A percentile compares a stretch with the other conserved stretches of the same genome.
These are phyloP conservation scores for Pleoardoris graminearum DNA, from an alignment of 2,329 filamentous ascomycete species.

Conservation along the genomic window DNA sequence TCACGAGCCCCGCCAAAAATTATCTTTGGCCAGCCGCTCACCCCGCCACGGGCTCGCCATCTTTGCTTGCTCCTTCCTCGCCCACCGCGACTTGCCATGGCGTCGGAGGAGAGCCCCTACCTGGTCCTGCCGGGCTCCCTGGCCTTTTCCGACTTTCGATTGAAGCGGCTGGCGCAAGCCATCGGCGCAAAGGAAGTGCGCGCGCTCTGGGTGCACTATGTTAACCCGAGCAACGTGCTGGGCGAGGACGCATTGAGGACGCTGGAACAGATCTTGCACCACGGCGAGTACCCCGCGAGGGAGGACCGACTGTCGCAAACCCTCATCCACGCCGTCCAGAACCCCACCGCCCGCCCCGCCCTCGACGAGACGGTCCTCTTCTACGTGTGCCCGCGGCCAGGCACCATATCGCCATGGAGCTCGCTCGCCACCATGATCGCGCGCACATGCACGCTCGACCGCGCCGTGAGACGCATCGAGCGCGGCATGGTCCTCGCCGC, in stretches of 20 bases:
- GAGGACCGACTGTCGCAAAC: constrained; percentile 50
- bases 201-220: constrained; percentile 57
- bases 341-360: constrained; percentile 53
- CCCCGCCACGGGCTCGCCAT: constrained; percentile 1
- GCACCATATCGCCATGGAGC: constrained; percentile 92
- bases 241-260: constrained; percentile 52
- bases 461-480: constrained; percentile 77
- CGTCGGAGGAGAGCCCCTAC: constrained; percentile 42
- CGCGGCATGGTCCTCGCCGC: constrained; percentile 78
- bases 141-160: constrained; percentile 59
- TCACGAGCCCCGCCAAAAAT: constrained; percentile 6
- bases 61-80: neutral
- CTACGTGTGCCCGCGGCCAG: constrained; percentile 78
- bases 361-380: constrained; percentile 61
- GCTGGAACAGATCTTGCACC: constrained; percentile 63
- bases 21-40: neutral
- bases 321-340: constrained; percentile 51
- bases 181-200: constrained; percentile 53
- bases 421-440: constrained; percentile 94
- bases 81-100: constrained; percentile 26
- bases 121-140: constrained; percentile 56
- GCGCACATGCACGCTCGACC: constrained; percentile 81
- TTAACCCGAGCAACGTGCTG: constrained; percentile 49
- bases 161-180: constrained; percentile 50
- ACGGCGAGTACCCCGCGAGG: constrained; percentile 58